Base-by-base conservation (phyloP, 2,329 filamentous ascomycete species). In the Phoma sp. region DNA sequence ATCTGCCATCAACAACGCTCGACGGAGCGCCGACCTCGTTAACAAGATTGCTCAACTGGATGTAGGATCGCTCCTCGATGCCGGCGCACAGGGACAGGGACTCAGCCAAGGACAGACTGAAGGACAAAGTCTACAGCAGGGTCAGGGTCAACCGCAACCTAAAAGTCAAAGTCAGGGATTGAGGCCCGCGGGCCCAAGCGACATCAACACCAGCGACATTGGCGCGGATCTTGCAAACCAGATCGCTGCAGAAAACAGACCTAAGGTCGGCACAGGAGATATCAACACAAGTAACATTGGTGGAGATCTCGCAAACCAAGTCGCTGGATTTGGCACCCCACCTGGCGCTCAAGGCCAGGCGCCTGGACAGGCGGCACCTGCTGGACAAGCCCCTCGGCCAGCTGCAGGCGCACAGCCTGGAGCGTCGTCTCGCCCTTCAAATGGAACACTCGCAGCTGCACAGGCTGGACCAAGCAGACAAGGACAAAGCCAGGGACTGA, bases 11-110 rank as follows among this genome's bases (percentile, higher is more conserved):
- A 54, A 47, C 17, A 42, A 49, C 18, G 28, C 56, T 17, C 52
- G 54, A 32, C 58, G 57, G 3, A 40, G 40, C 30, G 51, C 40
- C 20, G 55, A 56, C 20, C 45, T 63, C 21, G 56, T 52, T 25
- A 52, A 56, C 33, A 65, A 48, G 28, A 50, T 54, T 20, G 58
- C 58, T 33, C 62, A 63, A 47, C 37, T 68, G 4, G 63, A 68
- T 29, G 47, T 57, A 18, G 55, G 46, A 25, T 53, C 67, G 14
- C 60, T 71, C 17, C 47, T 68, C 33, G 56, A 62, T 28, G 52
- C 56, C 25, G 42, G 60, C 38, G 52, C 53, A 18, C 57, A 59
- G 42, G 50, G 48, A 26, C 62, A 60, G 39, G 50, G 36, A 42
- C 38, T 28, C n/a, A 36, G 49, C 15, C 56, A 60, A 25, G 45